Base-by-base conservation (phyloP, 2,329 filamentous ascomycete species). In the Monilinia aucupariae region DNA sequence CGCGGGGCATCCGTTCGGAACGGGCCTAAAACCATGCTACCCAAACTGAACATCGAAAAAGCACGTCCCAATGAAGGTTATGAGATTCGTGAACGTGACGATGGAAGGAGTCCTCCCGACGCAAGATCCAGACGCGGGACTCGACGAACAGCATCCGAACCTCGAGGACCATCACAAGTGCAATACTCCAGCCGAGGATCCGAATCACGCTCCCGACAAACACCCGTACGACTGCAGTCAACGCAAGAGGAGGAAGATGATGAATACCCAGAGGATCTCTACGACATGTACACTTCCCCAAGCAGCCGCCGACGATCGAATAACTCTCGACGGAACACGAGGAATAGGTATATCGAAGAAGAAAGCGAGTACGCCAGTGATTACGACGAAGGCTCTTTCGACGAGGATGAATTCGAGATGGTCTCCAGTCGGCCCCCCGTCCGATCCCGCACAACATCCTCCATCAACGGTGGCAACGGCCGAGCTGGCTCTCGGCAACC, bases 401-500 rank as follows among this genome's bases (percentile, higher is more conserved):
- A 94, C 66, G 87, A 91, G 67, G 85, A 82, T 22, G 89, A 91
- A 27, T 93, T 93, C 65, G 91, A 96, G 72, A 91, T 93, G 80
- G 78, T 92, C 41, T 85, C 82, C 9, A 81, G 79, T 55, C 78
- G 81, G 70, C 74, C 76, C 53, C 62, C 53, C 30, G 71, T 75
- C 22, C 66, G 72, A 30, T 78, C 81, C 9, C 77, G 80, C 67
- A 62, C 73, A 67, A 48, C 73, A 67, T 71, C 73, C 10, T 59
- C 65, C 17, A 50, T 61, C 32, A 62, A 58, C 51, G 53, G 53
- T 50, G 43, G 52, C 4, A 55, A 58, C 47, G 78, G 79, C 12
- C 79, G 84, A 48, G 80, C 80, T n/a, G 77, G 79, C 30, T 86
- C 85, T 9, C 79, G 85, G 67, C 76, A 83, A 63, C 84, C 85